These are phyloP conservation scores for Sporisorium scitamineum DNA, from an alignment of 1,284 basidiomycete species.

Conservation along the genomic window DNA sequence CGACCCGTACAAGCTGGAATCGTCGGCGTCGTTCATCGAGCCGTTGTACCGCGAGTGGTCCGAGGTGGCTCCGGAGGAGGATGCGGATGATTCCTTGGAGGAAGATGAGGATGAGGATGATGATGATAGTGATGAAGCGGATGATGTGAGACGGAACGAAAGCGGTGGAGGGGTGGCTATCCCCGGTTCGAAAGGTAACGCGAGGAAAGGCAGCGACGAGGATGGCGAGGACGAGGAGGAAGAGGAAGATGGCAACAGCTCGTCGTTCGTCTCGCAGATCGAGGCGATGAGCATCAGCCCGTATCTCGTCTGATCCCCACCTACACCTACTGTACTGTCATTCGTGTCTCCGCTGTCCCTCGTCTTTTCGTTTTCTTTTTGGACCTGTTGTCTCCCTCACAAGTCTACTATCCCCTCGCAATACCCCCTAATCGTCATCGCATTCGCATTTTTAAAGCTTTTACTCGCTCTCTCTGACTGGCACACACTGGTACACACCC, in stretches of 20 bases:
- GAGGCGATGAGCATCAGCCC: slow-evolving; percentile 67
- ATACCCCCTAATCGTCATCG: not conserved
- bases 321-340: too few species aligned
- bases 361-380: not conserved
- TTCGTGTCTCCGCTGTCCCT: too few species aligned
- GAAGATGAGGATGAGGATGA: slow-evolving; percentile 57
- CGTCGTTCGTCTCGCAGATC: slow-evolving; percentile 60
- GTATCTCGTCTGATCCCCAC: slow-evolving; percentile 30
- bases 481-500: not conserved
- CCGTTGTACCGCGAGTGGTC: slow-evolving; percentile 73
- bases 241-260: slow-evolving; percentile 45
- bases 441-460: slow-evolving; percentile 6
- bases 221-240: slow-evolving; percentile 22
- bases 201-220: not conserved
- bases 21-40: slow-evolving; percentile 72
- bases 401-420: too few species aligned
- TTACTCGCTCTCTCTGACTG: not conserved
- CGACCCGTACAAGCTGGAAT: slow-evolving; percentile 91
- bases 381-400: not conserved
- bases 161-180: slow-evolving; percentile 18
- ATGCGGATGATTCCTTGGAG: slow-evolving; percentile 49
- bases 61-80: slow-evolving; percentile 71
- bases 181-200: slow-evolving; percentile 19
- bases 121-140: slow-evolving; percentile 20
- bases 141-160: slow-evolving; percentile 41